These are phyloP conservation scores for Pseudotulostoma volvatum DNA, from an alignment of 495 filamentous ascomycete genomes.

Conservation along the genomic window DNA sequence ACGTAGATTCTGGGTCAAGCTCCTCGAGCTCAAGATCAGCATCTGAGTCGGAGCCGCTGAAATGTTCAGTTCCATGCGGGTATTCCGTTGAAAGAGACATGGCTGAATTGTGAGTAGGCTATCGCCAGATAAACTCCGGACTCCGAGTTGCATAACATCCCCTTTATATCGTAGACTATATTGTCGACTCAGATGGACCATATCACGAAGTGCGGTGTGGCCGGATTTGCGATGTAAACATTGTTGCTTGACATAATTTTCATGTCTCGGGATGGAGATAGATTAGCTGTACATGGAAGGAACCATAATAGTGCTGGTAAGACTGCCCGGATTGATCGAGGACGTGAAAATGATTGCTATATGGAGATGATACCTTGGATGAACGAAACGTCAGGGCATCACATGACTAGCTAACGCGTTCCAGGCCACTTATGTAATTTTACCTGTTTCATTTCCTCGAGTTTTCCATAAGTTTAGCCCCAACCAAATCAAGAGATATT, in stretches of 20 bases:
- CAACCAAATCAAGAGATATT: no score
- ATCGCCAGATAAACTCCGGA: constrained; percentile 1
- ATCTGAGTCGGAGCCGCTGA: constrained; percentile 30
- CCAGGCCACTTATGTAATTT: no score
- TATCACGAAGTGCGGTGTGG: neutral
- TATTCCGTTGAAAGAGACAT: constrained; percentile 28
- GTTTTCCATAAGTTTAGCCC: no score
- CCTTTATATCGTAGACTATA: neutral
- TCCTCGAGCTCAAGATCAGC: constrained; percentile 52
- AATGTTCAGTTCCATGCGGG: constrained; percentile 17
- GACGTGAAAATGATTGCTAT: no score
- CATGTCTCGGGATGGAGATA: no score
- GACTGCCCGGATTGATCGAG: no score
- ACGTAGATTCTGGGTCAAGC: constrained; percentile 42
- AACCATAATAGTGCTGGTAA: no score
- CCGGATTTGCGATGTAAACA: neutral
- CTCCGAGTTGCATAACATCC: no score
- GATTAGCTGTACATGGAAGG: neutral
- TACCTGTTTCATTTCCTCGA: no score
- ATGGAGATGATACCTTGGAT: neutral
- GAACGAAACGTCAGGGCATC: neutral
- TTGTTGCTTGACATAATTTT: no score
- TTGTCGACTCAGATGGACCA: no score
- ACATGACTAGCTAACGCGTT: no score
- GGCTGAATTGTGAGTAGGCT: neutral